Percentiles rank a stretch among this genome's conserved stretches.
These are phyloP conservation scores for Fraxinus sp. DNA, from an alignment of 305 asterid species.

Conservation along the genomic window DNA sequence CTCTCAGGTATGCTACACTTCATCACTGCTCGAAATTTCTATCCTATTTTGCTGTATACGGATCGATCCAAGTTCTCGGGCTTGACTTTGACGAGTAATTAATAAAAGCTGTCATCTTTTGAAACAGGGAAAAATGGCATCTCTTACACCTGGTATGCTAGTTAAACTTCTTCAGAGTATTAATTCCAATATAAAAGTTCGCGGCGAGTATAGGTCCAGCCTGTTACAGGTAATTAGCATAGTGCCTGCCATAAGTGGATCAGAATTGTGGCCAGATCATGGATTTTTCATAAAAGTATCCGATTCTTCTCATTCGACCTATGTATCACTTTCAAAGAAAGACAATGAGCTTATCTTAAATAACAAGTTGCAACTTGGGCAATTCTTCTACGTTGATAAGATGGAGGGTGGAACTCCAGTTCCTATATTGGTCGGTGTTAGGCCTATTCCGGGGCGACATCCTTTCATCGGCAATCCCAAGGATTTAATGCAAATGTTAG, in stretches of 20 bases:
- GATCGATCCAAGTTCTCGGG: neutral
- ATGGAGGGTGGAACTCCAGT: slow-evolving; percentile 73
- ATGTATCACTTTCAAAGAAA: slow-evolving; percentile 52
- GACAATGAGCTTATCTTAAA: slow-evolving; percentile 73
- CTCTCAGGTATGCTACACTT: slow-evolving; percentile 28
- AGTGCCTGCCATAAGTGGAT: slow-evolving; percentile 78
- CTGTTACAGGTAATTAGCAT: slow-evolving; percentile 80
- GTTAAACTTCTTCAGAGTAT: slow-evolving; percentile 73
- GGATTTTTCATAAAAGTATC: slow-evolving; percentile 89
- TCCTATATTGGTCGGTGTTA: slow-evolving; percentile 67
- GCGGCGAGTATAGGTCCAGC: slow-evolving; percentile 68
- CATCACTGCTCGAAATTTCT: slow-evolving; percentile 5
- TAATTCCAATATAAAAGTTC: slow-evolving; percentile 58
- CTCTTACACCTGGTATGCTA: slow-evolving; percentile 76
- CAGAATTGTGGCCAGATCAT: slow-evolving; percentile 78
- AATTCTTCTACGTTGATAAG: slow-evolving; percentile 71
- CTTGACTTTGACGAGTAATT: neutral
- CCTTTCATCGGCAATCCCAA: slow-evolving; percentile 73
- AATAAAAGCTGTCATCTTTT: neutral
- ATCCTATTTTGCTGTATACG: neutral
- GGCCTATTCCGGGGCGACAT: slow-evolving; percentile 82
- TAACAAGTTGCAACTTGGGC: slow-evolving; percentile 80
- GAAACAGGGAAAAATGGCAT: slow-evolving; percentile 50
- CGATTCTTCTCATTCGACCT: slow-evolving; percentile 83
- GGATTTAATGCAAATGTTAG: slow-evolving; percentile 78